A percentile compares a stretch with the other conserved stretches of the same genome.
Conservation (phyloP, 768 basidiomycete species). For the Mycena alexandri region DNA sequence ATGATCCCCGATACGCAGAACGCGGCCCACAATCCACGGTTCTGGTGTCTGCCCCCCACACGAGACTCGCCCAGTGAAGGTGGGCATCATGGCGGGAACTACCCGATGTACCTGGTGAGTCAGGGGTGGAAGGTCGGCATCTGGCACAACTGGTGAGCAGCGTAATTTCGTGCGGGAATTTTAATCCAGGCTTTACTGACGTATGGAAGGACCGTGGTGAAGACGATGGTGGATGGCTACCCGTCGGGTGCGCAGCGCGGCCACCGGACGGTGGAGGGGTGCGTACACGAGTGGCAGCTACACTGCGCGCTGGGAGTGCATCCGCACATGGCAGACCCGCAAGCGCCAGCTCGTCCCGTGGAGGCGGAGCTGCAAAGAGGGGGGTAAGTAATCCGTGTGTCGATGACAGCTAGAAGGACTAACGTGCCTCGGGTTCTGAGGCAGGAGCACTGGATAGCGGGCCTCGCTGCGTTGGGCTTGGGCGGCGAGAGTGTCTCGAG, state of each 20-base stretch:
- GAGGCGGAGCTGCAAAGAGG: too few relatives aligned
- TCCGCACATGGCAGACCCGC: not conserved
- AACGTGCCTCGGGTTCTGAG: too few relatives aligned
- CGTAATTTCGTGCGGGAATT: too few relatives aligned
- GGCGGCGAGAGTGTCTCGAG: too few relatives aligned
- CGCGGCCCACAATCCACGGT: not conserved
- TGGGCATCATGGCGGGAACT: not conserved
- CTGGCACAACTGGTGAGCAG: constrained; percentile 11
- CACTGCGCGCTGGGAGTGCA: not conserved
- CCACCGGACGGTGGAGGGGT: not conserved
- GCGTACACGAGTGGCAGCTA: not conserved
- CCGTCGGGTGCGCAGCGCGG: not conserved
- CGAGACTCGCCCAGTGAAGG: not conserved
- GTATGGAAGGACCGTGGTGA: not conserved
- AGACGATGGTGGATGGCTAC: not conserved
- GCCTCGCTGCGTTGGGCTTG: too few relatives aligned
- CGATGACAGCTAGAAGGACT: too few relatives aligned
- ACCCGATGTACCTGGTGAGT: not conserved
- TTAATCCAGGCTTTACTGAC: too few relatives aligned
- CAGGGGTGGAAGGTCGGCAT: not conserved
- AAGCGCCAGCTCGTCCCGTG: too few relatives aligned
- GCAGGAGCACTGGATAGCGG: too few relatives aligned
- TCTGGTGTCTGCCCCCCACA: constrained; percentile 8
- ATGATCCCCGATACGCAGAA: constrained; percentile 6
- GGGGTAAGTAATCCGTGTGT: too few relatives aligned